Evolutionary conservation across 177 flowering plant species (phyloP).

Genomic region (Vitis hybrid): DNA sequence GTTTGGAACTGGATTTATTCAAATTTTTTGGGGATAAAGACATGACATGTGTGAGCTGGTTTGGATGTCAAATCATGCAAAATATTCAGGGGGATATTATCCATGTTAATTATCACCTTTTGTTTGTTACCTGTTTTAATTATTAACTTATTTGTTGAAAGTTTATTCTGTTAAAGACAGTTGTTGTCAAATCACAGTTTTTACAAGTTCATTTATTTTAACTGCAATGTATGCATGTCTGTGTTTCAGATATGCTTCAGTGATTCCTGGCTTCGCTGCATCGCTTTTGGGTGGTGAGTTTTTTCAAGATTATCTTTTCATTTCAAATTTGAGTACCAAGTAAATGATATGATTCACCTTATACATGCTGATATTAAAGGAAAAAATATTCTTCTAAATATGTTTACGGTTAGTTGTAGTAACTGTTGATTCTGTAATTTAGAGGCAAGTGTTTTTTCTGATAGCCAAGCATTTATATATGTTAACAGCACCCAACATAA

Average conservation of each 20-base stretch:
- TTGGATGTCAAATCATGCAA: neutral
- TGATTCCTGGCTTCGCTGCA: slow-evolving; percentile 27
- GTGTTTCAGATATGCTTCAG: slow-evolving; percentile 31
- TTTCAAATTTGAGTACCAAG: neutral
- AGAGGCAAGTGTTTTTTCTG: too few species aligned
- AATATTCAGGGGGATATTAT: neutral
- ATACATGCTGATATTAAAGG: neutral
- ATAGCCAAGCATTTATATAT: too few species aligned
- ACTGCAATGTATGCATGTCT: neutral
- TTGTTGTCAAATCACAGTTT: too few species aligned
- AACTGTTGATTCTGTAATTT: too few species aligned
- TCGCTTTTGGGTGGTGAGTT: slow-evolving; percentile 33
- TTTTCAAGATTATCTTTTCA: neutral
- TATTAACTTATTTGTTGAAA: neutral
- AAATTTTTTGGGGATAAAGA: neutral
- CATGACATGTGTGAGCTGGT: neutral
- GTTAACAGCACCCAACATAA: too few species aligned
- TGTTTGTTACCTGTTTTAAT: neutral
- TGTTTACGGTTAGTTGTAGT: neutral
- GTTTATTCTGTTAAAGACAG: neutral
- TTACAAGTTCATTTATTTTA: neutral
- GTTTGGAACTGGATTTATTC: neutral
- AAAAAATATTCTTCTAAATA: neutral
- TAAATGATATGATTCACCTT: neutral
- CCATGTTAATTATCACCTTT: neutral